phyloP scores from a whole-genome alignment of 2,329 filamentous ascomycete genomes.

The Cladosporium sphaerospermum region DNA sequence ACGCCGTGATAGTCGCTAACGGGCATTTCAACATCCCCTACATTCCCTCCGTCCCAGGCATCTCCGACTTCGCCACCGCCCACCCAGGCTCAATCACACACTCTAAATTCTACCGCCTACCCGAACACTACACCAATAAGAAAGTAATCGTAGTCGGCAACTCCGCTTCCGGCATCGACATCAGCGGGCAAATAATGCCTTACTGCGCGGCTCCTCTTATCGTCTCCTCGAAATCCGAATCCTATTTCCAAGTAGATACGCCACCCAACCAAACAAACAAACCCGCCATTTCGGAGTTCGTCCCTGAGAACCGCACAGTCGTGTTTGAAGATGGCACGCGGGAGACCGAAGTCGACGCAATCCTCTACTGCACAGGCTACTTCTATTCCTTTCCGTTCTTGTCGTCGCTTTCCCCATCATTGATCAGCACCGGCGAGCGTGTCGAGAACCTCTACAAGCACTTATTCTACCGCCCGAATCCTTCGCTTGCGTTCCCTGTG shows the following conservation, averaged over 20 bases:
- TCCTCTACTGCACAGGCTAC: conserved; percentile 88
- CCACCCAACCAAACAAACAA: conserved; percentile 51
- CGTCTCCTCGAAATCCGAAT: conserved; percentile 53
- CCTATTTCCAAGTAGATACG: conserved; percentile 35
- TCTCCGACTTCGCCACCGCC: conserved; percentile 35
- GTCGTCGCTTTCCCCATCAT: conserved; percentile 41
- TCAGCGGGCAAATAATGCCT: conserved; percentile 66
- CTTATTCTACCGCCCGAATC: conserved; percentile 66
- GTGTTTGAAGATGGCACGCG: conserved; percentile 60
- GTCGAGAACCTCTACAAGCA: conserved; percentile 73
- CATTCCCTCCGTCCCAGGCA: conserved; percentile 37
- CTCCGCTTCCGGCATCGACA: conserved; percentile 76
- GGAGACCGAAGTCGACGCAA: conserved; percentile 63
- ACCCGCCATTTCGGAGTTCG: conserved; percentile 48
- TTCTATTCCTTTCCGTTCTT: conserved; percentile 78
- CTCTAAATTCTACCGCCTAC: conserved; percentile 71
- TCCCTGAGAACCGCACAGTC: conserved; percentile 54
- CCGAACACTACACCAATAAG: conserved; percentile 55
- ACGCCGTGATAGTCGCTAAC: conserved; percentile 43
- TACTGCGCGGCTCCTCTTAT: conserved; percentile 57
- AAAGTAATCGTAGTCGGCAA: conserved; percentile 82
- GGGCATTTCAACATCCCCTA: conserved; percentile 45
- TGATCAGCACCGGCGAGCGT: conserved; percentile 63
- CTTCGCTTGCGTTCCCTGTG: conserved; percentile 70
- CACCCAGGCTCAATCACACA: conserved; percentile 38